Conservation (phyloP, 768 basidiomycete species). For the Lentinula edodes region DNA sequence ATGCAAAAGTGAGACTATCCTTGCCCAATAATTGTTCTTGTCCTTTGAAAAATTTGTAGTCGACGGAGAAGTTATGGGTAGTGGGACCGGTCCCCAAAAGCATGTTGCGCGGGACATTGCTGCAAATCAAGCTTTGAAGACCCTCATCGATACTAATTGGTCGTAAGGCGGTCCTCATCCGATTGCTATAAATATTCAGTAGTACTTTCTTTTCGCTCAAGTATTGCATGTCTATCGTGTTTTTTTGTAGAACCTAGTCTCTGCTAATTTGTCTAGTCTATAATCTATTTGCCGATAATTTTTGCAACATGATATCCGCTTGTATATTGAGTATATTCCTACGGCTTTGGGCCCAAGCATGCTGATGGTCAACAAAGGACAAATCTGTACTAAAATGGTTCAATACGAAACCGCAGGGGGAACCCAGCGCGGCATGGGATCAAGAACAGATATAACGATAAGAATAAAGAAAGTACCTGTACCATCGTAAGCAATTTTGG, state of each 20-base stretch:
- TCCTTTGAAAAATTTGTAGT: slow-evolving; percentile 30
- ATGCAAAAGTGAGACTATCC: slow-evolving; percentile 47
- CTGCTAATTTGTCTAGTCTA: background rate
- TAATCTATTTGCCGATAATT: background rate
- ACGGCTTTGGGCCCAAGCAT: too few relatives aligned
- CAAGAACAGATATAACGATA: too few relatives aligned
- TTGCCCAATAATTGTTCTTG: slow-evolving; percentile 5
- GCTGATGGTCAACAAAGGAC: too few relatives aligned
- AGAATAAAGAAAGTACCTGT: too few relatives aligned
- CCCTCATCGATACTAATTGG: slow-evolving; percentile 19
- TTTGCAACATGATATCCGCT: too few relatives aligned
- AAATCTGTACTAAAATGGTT: too few relatives aligned
- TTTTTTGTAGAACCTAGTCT: background rate
- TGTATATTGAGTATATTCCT: too few relatives aligned
- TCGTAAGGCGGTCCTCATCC: background rate
- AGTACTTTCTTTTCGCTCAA: background rate
- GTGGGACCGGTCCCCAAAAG: slow-evolving; percentile 46
- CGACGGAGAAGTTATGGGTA: slow-evolving; percentile 41
- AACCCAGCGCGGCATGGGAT: too few relatives aligned
- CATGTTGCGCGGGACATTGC: slow-evolving; percentile 42
- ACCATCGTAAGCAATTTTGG: too few relatives aligned
- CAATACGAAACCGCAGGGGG: too few relatives aligned
- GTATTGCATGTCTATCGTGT: background rate
- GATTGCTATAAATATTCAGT: background rate
- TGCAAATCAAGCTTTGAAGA: slow-evolving; percentile 39